Evolutionary conservation across 345 rosid species (phyloP).

Genomic region (Hibiscus trionum): DNA sequence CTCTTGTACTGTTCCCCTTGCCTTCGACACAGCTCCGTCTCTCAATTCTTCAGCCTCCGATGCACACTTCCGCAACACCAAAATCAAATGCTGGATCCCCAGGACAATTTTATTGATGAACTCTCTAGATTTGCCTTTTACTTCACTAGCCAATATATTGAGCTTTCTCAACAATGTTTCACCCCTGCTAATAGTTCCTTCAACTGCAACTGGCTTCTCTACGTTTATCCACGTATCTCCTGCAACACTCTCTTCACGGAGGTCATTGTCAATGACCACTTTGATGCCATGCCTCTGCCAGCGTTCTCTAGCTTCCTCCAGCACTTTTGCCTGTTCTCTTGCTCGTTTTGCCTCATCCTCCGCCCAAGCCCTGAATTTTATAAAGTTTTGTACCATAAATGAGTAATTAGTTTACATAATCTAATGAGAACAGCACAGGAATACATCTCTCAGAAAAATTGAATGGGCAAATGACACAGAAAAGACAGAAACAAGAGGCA

Average conservation of each 20-base stretch:
- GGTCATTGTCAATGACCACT: constrained; percentile 68
- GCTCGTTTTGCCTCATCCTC: constrained; percentile 81
- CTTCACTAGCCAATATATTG: constrained; percentile 46
- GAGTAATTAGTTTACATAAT: not conserved
- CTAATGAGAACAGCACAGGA: not conserved
- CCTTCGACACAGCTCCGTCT: constrained; percentile 20
- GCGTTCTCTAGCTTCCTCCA: constrained; percentile 78
- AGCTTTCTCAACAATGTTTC: constrained; percentile 45
- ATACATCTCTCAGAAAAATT: not conserved
- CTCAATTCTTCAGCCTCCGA: constrained; percentile 24
- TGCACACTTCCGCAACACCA: constrained; percentile 36
- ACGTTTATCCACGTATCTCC: constrained; percentile 55
- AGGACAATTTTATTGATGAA: constrained; percentile 38
- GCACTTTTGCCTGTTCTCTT: constrained; percentile 62
- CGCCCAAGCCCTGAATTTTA: constrained; percentile 75
- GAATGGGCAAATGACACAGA: not conserved
- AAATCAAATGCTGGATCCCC: constrained; percentile 34
- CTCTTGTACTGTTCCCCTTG: constrained; percentile 35
- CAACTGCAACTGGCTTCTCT: constrained; percentile 38
- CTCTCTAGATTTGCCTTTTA: constrained; percentile 45
- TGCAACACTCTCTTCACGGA: constrained; percentile 51
- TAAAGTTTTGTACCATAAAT: not conserved
- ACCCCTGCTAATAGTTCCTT: constrained; percentile 55
- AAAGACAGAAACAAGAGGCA: not conserved
- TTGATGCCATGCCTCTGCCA: constrained; percentile 83